Conservation (phyloP, 1,139 yeast species). For the Geotrichum restrictum region DNA sequence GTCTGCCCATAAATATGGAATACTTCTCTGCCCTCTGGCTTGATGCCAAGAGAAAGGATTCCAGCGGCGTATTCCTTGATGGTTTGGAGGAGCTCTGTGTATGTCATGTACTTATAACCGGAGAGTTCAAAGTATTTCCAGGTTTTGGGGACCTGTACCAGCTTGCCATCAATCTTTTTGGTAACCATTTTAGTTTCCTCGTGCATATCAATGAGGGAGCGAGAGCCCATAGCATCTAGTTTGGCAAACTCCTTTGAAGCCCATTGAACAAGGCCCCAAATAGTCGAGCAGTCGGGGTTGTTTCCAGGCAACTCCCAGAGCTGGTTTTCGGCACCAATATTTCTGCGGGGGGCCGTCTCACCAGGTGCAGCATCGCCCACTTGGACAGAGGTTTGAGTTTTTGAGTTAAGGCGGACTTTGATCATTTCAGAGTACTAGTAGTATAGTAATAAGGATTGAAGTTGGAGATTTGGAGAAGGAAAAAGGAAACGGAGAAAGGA, state of each 20-base stretch:
- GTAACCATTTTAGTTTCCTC: slow-evolving; percentile 70
- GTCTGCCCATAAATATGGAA: slow-evolving; percentile 82
- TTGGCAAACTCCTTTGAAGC: slow-evolving; percentile 56
- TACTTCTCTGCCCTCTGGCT: slow-evolving; percentile 57
- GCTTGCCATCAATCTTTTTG: slow-evolving; percentile 75
- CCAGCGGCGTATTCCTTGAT: slow-evolving; percentile 69
- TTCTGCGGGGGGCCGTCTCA: slow-evolving; percentile 91
- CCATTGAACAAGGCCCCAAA: slow-evolving; percentile 67
- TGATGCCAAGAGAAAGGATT: slow-evolving; percentile 64
- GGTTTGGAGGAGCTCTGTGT: slow-evolving; percentile 50
- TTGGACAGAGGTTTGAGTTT: slow-evolving; percentile 43
- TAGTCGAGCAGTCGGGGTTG: slow-evolving; percentile 45
- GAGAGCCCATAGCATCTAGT: slow-evolving; percentile 68
- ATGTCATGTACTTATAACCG: slow-evolving; percentile 63
- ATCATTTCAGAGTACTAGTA: background rate
- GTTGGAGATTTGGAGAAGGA: background rate
- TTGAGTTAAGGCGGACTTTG: background rate
- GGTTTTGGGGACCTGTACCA: slow-evolving; percentile 66
- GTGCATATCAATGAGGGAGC: slow-evolving; percentile 70
- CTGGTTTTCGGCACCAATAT: slow-evolving; percentile 54
- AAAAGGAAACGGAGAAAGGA: background rate
- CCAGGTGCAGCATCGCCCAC: slow-evolving; percentile 80
- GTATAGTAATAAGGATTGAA: slow-evolving; percentile 31
- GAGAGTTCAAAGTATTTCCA: slow-evolving; percentile 85
- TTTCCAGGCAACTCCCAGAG: slow-evolving; percentile 39